phyloP scores from a whole-genome alignment of 257 asterid genomes.

The Solanum ahanhuiri region DNA sequence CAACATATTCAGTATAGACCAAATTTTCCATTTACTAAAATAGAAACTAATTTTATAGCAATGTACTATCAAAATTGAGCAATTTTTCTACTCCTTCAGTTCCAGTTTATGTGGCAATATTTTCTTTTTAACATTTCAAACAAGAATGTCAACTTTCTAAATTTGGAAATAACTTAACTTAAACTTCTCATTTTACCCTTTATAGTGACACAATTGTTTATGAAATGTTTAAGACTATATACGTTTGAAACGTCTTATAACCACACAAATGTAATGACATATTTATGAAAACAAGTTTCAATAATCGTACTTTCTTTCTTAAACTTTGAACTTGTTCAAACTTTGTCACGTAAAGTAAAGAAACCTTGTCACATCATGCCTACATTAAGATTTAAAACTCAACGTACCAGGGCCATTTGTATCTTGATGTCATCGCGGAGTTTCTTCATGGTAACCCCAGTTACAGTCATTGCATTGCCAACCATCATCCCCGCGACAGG shows the following conservation, averaged over 20 bases:
- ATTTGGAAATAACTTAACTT: not conserved
- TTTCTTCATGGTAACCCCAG: conserved; percentile 89
- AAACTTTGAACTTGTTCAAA: not conserved
- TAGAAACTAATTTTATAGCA: not conserved
- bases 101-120: not conserved
- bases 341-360: not conserved
- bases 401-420: conserved; percentile 48
- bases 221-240: not conserved
- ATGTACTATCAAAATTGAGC: not conserved
- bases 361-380: not conserved
- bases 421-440: conserved; percentile 87
- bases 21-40: not conserved
- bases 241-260: not conserved
- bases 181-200: not conserved
- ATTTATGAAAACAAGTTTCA: not conserved
- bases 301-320: not conserved
- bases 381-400: not conserved
- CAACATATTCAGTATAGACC: not conserved
- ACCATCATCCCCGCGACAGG: conserved; percentile 96
- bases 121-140: not conserved
- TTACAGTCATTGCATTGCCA: conserved; percentile 89
- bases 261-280: not conserved
- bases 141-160: not conserved
- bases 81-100: not conserved
- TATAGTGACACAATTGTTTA: not conserved